phyloP scores from a whole-genome alignment of 257 asterid genomes.

The Nicotiana otophora region DNA sequence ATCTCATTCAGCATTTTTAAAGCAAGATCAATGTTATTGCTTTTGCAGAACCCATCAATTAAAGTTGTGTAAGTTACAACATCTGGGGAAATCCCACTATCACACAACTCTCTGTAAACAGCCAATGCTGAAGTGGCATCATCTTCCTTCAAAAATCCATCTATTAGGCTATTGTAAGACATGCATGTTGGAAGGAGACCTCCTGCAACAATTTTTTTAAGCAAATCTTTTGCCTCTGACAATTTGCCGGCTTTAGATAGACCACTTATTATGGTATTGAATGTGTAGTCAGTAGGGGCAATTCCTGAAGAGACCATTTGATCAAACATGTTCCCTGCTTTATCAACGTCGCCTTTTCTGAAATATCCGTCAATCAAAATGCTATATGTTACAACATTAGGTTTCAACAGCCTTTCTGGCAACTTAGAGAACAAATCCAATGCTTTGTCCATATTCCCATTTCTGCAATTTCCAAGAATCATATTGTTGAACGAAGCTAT shows the following conservation, averaged over 20 bases:
- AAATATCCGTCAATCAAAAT: conserved; percentile 71
- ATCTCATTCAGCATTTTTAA: conserved; percentile 49
- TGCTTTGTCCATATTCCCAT: conserved; percentile 62
- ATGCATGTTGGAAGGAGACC: conserved; percentile 49
- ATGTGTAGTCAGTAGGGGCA: conserved; percentile 51
- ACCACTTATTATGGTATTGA: conserved; percentile 50
- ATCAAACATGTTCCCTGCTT: conserved; percentile 52
- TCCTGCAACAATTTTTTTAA: conserved; percentile 37
- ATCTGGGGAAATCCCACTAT: conserved; percentile 39
- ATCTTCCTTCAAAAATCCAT: conserved; percentile 71
- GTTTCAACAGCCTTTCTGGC: conserved; percentile 33
- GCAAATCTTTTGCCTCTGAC: conserved; percentile 37
- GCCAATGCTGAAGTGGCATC: conserved; percentile 45
- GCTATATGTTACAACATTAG: conserved; percentile 58
- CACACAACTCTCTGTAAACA: conserved; percentile 53
- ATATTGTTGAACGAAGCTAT: conserved; percentile 51
- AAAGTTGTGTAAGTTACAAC: conserved; percentile 67
- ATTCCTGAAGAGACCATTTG: conserved; percentile 50
- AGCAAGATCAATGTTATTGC: conserved; percentile 40
- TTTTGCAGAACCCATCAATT: conserved; percentile 63
- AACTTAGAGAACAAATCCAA: conserved; percentile 39
- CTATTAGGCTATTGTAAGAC: conserved; percentile 65
- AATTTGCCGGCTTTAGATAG: conserved; percentile 60
- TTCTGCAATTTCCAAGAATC: conserved; percentile 63
- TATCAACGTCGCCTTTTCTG: conserved; percentile 41